Evolutionary conservation across 306 rosid genomes (phyloP), one percentile per base, ranked within the genome.

Genomic region (Vicia villosa): DNA sequence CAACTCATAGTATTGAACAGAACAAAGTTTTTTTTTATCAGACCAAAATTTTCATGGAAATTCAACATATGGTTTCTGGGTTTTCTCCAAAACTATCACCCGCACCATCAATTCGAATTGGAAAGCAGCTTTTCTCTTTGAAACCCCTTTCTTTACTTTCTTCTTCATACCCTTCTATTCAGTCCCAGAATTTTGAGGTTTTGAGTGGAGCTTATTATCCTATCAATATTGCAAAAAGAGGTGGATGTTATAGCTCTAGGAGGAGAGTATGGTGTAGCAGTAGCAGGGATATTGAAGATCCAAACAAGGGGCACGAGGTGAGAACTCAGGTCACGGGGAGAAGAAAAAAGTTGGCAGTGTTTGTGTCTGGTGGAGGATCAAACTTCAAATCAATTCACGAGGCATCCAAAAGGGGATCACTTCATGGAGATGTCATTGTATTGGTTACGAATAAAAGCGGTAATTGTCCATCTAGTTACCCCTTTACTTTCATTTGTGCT

Each of bases 361-460:
- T 90, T 47, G 98, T 94, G 37, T 90, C 97, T 0, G 97, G 98
- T 40, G 96, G 98, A 41, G 98, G 97, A 59, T 94, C 95, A 5
- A 94, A 94, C 85, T 94, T 90, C 66, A 80, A 85, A 46, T 86
- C 92, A 10, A 90, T 94, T 70, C 83, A 88, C 2, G 87, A 86
- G 66, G 94, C 97, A 1, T 77, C 89, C 68, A 68, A 84, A 38
- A 69, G 26, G 63, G 94, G 87, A 37, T 82, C 81, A 19, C 72
- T 94, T 81, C 86, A 74, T 52, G 97, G 98, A 58, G 89, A 90
- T 50, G 42, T 90, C 47, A 67, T 72, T 79, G 90, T 85, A 57
- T 69, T 90, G 73, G 97, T 90, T 51, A 88, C 98, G 1, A 86
- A 87, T 60, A 94, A 85, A 80, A 78, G n/a, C 0, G 90, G 96